Evolutionary conservation across 192 early-diverging fungal genomes (phyloP), one percentile per base, ranked within the genome.

Genomic region (Martensiomyces pterosporus): DNA sequence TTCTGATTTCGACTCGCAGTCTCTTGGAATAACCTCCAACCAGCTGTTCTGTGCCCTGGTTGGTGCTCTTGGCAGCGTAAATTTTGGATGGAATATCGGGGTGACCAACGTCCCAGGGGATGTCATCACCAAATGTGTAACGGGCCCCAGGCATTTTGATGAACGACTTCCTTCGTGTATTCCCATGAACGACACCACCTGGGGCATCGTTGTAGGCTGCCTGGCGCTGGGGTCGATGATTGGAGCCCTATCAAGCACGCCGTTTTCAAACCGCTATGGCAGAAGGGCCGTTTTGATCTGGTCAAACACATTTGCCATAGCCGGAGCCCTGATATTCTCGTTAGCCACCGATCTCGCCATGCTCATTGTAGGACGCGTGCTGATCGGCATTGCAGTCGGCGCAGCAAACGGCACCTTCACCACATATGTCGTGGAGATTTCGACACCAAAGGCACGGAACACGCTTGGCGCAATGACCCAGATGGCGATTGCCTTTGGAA

Each of bases 391-490:
- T 29, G 80, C 75, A 1, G 76, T 82, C 26, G 91, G 91, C 15
- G 64, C 82, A n/a, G 59, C 69, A 2, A 56, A 57, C 21, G 79
- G 79, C 0, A 78, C 67, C 12, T 68, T 81, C 26, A 76, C 77
- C 12, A 80, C 81, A 4, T 91, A 90, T 46, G 74, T 90, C 17
- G 78, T 79, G 12, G 91, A 91, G 51, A 80, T 89, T 29, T 72
- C 86, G 0, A 87, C 91, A 0, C 73, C 83, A 8, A 68, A 63
- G n/a, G 68, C 79, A 7, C 76, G 88, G 42, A 87, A 82, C 17
- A 57, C 75, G 8, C 68, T 91, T 49, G 87, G 88, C 1, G 75
- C 77, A 1, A 69, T 82, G 54, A 80, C 80, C 42, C 89, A 90
- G 68, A 53, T 87, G 48, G 61, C 76, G 0, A 81, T 93, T 27